Evolutionary conservation across 2,329 filamentous ascomycete species (phyloP).

Genomic region (Trichoderma sp.): DNA sequence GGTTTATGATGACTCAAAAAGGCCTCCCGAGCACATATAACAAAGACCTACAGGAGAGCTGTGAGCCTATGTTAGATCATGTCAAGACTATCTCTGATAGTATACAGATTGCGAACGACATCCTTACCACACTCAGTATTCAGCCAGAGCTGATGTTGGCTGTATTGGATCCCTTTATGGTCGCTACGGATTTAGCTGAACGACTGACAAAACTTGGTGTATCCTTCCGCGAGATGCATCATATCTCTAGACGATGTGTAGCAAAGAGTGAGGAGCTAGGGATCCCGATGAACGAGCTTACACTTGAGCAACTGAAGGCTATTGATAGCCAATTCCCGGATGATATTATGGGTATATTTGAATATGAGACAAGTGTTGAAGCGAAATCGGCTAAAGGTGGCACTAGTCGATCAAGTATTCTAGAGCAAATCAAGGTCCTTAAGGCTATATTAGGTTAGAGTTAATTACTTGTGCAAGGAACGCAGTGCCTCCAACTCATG

Average conservation of each 20-base stretch:
- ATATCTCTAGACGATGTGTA: conserved; percentile 67
- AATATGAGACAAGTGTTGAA: conserved; percentile 83
- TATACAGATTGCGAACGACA: conserved; percentile 77
- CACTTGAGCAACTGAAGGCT: conserved; percentile 58
- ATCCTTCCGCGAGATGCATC: conserved; percentile 77
- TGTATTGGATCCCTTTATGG: conserved; percentile 77
- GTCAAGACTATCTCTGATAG: conserved; percentile 79
- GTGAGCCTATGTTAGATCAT: conserved; percentile 80
- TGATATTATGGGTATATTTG: conserved; percentile 68
- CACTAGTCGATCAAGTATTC: conserved; percentile 62
- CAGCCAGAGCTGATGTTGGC: conserved; percentile 73
- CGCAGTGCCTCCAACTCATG: too few species aligned
- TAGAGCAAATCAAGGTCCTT: conserved; percentile 59
- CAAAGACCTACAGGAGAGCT: conserved; percentile 86
- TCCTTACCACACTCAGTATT: conserved; percentile 69
- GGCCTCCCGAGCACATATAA: conserved; percentile 49
- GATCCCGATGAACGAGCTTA: conserved; percentile 67
- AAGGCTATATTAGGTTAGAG: conserved; percentile 25
- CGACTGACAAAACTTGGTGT: conserved; percentile 64
- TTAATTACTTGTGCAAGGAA: too few species aligned
- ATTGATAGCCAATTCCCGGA: conserved; percentile 68
- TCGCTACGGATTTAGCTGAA: conserved; percentile 68
- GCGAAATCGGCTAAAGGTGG: conserved; percentile 72
- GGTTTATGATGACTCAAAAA: conserved; percentile 55
- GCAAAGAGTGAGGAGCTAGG: conserved; percentile 38